Base-by-base conservation (phyloP, 1,139 yeast genomes). In the Blastobotrys raffinosifermentans region DNA sequence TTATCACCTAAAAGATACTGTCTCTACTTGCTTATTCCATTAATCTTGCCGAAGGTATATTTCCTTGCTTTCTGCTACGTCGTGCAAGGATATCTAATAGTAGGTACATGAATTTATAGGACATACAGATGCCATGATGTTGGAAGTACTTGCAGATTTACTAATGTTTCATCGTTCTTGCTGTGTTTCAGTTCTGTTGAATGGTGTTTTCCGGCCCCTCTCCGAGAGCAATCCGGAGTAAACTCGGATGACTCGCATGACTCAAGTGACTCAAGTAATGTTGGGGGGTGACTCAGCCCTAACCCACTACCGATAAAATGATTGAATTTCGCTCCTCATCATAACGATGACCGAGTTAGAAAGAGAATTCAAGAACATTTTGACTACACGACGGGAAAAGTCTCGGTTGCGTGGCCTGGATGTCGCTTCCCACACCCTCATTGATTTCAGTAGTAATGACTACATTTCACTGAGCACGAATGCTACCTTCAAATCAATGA, bases 361-460 rank as follows among this genome's bases (percentile, higher is more conserved):
- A 14, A 13, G 11, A 14, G 11, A 6, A 13, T 25, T 25, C 11
- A 6, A 8, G 7, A 7, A 25, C 7, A 8, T 25, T 8, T 14
- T 25, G 10, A 6, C 13, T 7, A 6, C 15, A 6, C 27, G 27
- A 5, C 5, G 13, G 7, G 7, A 25, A 7, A 25, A 25, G 15
- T 25, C 27, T 6, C 32, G 37, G 11, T 29, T 34, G 13, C 21
- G 37, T 11, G 2, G 4, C 11, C 31, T 34, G 21, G 25, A 7
- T 3, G 16, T 23, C 6, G 27, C 14, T 14, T 14, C 32, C 11
- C 16, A 26, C 3, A 16, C 4, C 5, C 26, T 25, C 4, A 18
- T 41, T 8, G 58, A 53, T 32, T 53, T 53, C 32, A 52, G 57
- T n/a, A 49, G 55, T 25, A 53, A 53, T 37, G 58, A 53, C 32